Conservation (phyloP, 2,329 filamentous ascomycete genomes). For the Calonectria ilicicola region DNA sequence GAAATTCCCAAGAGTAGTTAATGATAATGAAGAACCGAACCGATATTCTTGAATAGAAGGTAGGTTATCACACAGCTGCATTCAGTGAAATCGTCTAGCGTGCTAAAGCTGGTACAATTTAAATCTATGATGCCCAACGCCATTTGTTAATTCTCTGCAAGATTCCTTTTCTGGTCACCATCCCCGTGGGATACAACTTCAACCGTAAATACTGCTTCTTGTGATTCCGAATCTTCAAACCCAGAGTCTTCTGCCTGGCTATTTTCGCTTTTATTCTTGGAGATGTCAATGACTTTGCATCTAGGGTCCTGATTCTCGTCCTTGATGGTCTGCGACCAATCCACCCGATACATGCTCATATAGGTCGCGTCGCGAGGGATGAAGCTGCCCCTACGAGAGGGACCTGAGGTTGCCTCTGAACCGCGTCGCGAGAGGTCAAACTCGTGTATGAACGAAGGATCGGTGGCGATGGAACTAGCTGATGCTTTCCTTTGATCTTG, state of each 20-base stretch:
- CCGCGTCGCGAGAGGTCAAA: conserved; percentile 31
- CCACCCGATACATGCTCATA: conserved; percentile 56
- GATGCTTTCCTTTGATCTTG: background rate
- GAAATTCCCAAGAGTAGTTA: conserved; percentile 16
- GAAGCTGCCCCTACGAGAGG: conserved; percentile 35
- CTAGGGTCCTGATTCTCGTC: conserved; percentile 58
- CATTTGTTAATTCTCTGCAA: background rate
- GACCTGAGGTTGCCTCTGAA: conserved; percentile 29
- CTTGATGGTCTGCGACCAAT: conserved; percentile 72
- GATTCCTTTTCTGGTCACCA: too few relatives aligned
- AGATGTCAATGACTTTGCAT: conserved; percentile 51
- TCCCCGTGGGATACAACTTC: background rate
- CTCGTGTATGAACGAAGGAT: conserved; percentile 34
- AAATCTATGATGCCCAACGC: background rate
- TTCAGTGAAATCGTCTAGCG: background rate
- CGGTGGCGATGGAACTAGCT: conserved; percentile 3
- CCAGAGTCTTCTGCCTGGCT: background rate
- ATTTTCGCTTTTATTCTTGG: background rate
- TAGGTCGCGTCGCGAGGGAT: conserved; percentile 32
- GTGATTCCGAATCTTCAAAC: background rate
- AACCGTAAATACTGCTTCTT: background rate
- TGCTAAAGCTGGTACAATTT: background rate
- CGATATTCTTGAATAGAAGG: conserved; percentile 22
- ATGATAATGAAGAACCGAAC: conserved; percentile 31
- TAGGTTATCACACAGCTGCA: conserved; percentile 24